Evolutionary conservation across 139 green algal genomes (phyloP).

Genomic region (Axilococcus clingmanii): DNA sequence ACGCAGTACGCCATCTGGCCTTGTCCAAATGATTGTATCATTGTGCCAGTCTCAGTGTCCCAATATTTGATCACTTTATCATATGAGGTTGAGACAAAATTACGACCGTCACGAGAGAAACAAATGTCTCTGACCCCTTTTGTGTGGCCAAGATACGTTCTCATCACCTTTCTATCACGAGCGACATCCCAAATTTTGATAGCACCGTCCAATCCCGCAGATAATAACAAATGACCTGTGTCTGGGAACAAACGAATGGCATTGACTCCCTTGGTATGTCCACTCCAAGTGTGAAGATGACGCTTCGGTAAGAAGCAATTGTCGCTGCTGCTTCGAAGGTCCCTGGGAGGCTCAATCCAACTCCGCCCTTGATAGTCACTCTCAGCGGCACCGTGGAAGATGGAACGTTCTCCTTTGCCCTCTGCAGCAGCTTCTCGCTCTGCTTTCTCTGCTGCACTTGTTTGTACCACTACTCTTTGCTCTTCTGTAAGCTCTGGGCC

Average conservation of each 20-base stretch:
- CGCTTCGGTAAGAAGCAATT: constrained; percentile 87
- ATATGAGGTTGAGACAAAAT: constrained; percentile 80
- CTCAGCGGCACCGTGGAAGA: constrained; percentile 71
- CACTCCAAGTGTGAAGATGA: constrained; percentile 83
- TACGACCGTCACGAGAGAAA: constrained; percentile 81
- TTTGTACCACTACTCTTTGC: constrained; percentile 44
- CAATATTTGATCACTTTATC: constrained; percentile 91
- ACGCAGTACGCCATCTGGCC: constrained; percentile 75
- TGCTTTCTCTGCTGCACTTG: constrained; percentile 30
- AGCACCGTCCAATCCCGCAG: constrained; percentile 82
- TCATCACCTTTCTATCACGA: constrained; percentile 78
- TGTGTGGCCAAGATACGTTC: constrained; percentile 90
- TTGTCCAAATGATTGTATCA: constrained; percentile 52
- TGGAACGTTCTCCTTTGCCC: constrained; percentile 25
- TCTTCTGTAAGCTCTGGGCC: constrained; percentile 70
- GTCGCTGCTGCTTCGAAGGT: constrained; percentile 42
- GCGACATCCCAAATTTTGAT: constrained; percentile 98
- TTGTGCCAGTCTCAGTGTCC: constrained; percentile 94
- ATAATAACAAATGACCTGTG: constrained; percentile 88
- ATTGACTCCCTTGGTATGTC: constrained; percentile 90
- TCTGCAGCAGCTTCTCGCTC: constrained; percentile 40
- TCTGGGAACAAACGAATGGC: constrained; percentile 89
- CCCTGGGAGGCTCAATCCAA: constrained; percentile 63
- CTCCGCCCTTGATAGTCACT: constrained; percentile 70
- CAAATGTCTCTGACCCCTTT: constrained; percentile 90